Percentiles rank a stretch among this genome's conserved stretches.
phyloP scores from a whole-genome alignment of 345 rosid genomes.

The Linum lewisii region DNA sequence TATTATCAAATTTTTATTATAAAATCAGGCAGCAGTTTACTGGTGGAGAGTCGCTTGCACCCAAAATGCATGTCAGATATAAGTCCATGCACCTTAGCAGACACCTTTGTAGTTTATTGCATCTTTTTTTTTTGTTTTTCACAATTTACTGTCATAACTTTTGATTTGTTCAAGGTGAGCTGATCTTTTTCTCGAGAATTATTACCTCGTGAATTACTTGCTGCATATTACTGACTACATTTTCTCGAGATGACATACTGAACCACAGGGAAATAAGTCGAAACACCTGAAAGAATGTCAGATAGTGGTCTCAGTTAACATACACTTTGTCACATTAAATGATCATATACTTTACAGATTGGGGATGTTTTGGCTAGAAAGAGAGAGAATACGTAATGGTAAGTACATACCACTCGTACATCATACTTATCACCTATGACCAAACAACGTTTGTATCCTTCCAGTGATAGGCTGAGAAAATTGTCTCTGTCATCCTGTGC shows the following conservation, averaged over 20 bases:
- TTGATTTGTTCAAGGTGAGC: too few relatives aligned
- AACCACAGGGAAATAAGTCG: slow-evolving; percentile 87
- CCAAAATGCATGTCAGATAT: too few relatives aligned
- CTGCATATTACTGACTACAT: slow-evolving; percentile 62
- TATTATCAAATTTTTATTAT: slow-evolving; percentile 19
- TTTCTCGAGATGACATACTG: slow-evolving; percentile 58
- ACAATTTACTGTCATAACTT: too few relatives aligned
- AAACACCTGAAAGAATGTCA: slow-evolving; percentile 55
- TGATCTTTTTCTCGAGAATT: too few relatives aligned
- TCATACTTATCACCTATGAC: slow-evolving; percentile 88
- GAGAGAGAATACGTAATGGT: background rate
- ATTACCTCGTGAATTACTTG: slow-evolving; percentile 55
- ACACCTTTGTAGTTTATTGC: too few relatives aligned
- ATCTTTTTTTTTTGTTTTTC: too few relatives aligned
- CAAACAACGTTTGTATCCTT: slow-evolving; percentile 80
- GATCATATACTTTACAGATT: background rate
- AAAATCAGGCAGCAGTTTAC: too few relatives aligned
- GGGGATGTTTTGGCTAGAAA: background rate
- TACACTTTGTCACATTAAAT: background rate
- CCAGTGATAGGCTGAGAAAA: slow-evolving; percentile 81
- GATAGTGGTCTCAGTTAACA: background rate
- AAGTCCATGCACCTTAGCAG: too few relatives aligned
- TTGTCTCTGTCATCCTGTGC: slow-evolving; percentile 81
- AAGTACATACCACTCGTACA: slow-evolving; percentile 73
- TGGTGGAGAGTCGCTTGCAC: too few relatives aligned